These are phyloP conservation scores for Perkinsus marinus DNA, from an alignment of 169 alveolate species.

Conservation along the genomic window DNA sequence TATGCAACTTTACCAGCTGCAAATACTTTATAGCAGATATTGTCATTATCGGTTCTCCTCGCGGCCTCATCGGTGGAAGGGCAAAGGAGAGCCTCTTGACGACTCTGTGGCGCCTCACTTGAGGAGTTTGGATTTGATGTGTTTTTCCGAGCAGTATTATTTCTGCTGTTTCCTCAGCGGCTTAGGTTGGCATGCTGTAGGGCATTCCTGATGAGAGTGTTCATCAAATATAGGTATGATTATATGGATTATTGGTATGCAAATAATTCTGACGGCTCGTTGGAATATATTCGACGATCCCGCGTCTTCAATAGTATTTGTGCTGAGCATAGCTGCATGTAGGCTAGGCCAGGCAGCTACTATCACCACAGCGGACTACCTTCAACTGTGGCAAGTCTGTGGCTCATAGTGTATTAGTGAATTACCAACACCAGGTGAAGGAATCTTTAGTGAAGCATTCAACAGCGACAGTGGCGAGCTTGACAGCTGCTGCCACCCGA, in stretches of 20 bases:
- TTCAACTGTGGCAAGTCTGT: not conserved
- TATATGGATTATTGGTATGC: not conserved
- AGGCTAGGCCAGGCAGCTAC: not conserved
- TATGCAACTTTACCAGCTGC: too few species aligned
- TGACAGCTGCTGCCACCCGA: not conserved
- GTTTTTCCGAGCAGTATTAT: conserved; percentile 8
- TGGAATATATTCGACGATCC: conserved; percentile 26
- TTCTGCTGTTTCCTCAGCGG: not conserved
- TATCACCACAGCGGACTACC: not conserved
- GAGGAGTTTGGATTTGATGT: not conserved
- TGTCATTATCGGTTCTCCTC: not conserved
- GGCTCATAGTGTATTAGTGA: not conserved
- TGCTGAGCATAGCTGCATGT: conserved; percentile 12
- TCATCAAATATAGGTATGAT: conserved; percentile 3
- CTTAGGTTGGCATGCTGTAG: not conserved
- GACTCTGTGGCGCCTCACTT: conserved; percentile 1
- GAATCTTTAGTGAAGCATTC: not conserved
- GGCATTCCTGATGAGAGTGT: too few species aligned
- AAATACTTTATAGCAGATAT: not conserved
- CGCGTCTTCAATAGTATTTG: conserved; percentile 10
- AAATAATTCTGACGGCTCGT: not conserved
- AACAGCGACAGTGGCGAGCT: not conserved
- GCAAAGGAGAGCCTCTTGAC: not conserved
- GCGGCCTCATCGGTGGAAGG: not conserved
- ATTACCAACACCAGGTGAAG: not conserved